Percentiles rank a stretch among this genome's conserved stretches.
Evolutionary conservation across 2,329 filamentous ascomycete species (phyloP).

Genomic region (Canariomyces notabilis): DNA sequence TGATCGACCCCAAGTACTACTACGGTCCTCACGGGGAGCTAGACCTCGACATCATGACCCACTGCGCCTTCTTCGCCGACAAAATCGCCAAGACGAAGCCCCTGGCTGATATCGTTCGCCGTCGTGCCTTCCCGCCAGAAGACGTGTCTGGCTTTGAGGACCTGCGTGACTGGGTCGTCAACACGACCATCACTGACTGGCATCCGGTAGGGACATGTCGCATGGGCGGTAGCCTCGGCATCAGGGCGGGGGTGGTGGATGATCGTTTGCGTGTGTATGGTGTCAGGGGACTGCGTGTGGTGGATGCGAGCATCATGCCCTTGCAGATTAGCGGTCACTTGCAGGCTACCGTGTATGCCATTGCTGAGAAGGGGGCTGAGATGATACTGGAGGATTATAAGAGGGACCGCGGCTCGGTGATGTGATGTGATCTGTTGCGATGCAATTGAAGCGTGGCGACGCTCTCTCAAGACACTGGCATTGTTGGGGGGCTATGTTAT

Average conservation of each 20-base stretch:
- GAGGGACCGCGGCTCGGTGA: too few relatives aligned
- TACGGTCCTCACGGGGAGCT: slow-evolving; percentile 32
- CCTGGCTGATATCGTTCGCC: slow-evolving; percentile 17
- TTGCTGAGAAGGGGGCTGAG: slow-evolving; percentile 41
- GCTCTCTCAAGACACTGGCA: too few relatives aligned
- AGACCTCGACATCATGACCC: slow-evolving; percentile 20
- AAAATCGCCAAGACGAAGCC: slow-evolving; percentile 19
- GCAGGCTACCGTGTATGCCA: slow-evolving; percentile 47
- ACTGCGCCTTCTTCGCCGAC: slow-evolving; percentile 18
- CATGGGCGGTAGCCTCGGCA: slow-evolving; percentile 37
- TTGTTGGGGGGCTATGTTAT: too few relatives aligned
- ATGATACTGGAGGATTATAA: slow-evolving; percentile 27
- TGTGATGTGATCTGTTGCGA: too few relatives aligned
- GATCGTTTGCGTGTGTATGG: slow-evolving; percentile 42
- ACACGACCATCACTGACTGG: slow-evolving; percentile 32
- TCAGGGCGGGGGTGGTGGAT: slow-evolving; percentile 39
- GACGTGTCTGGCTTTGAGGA: slow-evolving; percentile 1
- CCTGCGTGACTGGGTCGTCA: slow-evolving; percentile 19
- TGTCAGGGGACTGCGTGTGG: slow-evolving; percentile 40
- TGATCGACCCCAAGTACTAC: slow-evolving; percentile 41
- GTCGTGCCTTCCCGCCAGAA: slow-evolving; percentile 10
- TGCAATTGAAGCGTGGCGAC: too few relatives aligned
- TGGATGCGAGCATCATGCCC: slow-evolving; percentile 45
- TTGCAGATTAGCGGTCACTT: slow-evolving; percentile 43
- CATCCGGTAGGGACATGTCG: slow-evolving; percentile 40